These are phyloP conservation scores for Ophiocordyceps camponoti-rufipedis DNA, from an alignment of 2,329 filamentous ascomycete species.

Conservation along the genomic window DNA sequence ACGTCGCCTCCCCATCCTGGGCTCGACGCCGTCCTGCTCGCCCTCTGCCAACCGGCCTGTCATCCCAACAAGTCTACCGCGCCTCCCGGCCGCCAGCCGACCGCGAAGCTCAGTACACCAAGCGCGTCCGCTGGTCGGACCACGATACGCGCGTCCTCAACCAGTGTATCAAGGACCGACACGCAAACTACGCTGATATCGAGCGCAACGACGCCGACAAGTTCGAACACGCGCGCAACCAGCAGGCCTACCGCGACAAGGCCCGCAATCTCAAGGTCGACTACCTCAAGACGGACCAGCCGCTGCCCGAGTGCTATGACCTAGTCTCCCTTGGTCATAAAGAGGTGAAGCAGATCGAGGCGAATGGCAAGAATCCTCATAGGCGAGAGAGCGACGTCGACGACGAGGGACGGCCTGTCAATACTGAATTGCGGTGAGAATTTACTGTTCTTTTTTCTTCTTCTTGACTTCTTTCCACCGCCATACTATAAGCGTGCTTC, in stretches of 20 bases:
- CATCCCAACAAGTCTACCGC: too few relatives aligned
- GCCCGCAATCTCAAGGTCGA: conserved; percentile 38
- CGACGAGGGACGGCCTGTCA: conserved; percentile 16
- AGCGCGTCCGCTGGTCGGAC: conserved; percentile 21
- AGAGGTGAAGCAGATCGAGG: conserved; percentile 22
- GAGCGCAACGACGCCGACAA: conserved; percentile 10
- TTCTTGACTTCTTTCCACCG: too few relatives aligned
- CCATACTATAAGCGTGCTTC: too few relatives aligned
- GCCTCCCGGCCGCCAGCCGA: too few relatives aligned
- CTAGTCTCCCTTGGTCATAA: conserved; percentile 29
- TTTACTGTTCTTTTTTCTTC: too few relatives aligned
- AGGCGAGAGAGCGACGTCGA: conserved; percentile 28
- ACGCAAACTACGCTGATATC: conserved; percentile 14
- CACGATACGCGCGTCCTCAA: conserved; percentile 23
- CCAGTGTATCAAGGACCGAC: conserved; percentile 14
- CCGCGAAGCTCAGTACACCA: conserved; percentile 2
- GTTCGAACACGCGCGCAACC: conserved; percentile 27
- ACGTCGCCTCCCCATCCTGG: too few relatives aligned
- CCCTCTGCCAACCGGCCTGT: too few relatives aligned
- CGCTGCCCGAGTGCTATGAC: conserved; percentile 30
- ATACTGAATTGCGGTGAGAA: conserved; percentile 12
- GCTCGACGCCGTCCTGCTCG: too few relatives aligned
- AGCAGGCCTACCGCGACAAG: conserved; percentile 39
- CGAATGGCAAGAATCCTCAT: conserved; percentile 27
- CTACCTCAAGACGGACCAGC: conserved; percentile 23